Conservation (phyloP, 75 land plant species). For the Cryptomeria japonica region DNA sequence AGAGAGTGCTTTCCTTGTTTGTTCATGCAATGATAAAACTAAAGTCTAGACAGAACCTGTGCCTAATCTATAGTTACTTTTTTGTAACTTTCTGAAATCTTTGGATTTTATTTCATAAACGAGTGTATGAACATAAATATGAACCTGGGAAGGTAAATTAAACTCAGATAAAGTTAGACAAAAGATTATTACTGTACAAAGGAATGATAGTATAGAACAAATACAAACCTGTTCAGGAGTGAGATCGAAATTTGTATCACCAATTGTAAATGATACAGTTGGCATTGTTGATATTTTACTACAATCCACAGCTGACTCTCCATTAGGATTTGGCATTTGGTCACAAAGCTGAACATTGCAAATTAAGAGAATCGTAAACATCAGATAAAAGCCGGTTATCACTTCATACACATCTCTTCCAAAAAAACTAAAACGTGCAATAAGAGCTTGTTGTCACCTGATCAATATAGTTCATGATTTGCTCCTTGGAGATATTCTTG, state of each 20-base stretch:
- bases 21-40: background rate
- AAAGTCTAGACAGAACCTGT: background rate
- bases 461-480: constrained; percentile 57
- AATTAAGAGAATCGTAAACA: background rate
- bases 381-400: background rate
- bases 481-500: constrained; percentile 66
- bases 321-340: constrained; percentile 50
- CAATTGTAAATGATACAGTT: constrained; percentile 55
- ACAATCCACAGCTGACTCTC: constrained; percentile 51
- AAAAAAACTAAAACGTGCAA: background rate
- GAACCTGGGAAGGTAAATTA: background rate
- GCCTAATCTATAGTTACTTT: background rate
- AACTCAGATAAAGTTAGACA: background rate
- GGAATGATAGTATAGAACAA: background rate
- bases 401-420: background rate
- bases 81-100: background rate
- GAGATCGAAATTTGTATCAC: constrained; percentile 41
- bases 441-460: constrained; percentile 35
- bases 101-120: background rate
- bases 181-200: background rate
- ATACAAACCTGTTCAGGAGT: constrained; percentile 64
- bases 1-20: background rate
- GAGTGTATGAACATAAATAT: background rate
- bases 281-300: constrained; percentile 36
- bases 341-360: constrained; percentile 43